Conservation (phyloP, 2,329 filamentous ascomycete genomes). For the Fusarium musae region DNA sequence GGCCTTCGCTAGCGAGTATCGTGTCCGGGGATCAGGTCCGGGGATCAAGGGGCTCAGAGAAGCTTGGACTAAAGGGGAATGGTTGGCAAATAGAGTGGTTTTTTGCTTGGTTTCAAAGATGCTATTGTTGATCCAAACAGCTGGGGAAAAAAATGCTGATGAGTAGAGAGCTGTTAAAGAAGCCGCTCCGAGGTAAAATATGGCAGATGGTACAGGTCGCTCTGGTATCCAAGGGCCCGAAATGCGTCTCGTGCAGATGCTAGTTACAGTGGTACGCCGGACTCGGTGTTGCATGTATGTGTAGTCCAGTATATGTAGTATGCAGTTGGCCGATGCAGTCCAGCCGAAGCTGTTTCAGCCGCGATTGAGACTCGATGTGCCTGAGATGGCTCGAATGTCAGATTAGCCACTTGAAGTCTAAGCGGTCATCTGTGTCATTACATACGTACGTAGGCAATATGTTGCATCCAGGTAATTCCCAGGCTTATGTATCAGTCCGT, state of each 20-base stretch:
- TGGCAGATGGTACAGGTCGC: not conserved
- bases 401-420: conserved; percentile 5
- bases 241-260: not conserved
- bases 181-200: too few relatives aligned
- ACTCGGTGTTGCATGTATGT: not conserved
- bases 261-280: not conserved
- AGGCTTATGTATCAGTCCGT: not conserved
- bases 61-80: conserved; percentile 41
- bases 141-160: not conserved
- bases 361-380: conserved; percentile 18
- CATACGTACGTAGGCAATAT: not conserved
- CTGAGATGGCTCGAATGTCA: conserved; percentile 1
- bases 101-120: conserved; percentile 17
- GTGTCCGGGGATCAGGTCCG: conserved; percentile 31
- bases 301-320: not conserved
- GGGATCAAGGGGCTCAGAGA: conserved; percentile 40
- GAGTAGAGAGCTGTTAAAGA: not conserved
- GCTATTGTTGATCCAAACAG: conserved; percentile 17
- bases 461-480: not conserved
- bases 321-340: conserved; percentile 7
- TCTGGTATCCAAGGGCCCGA: not conserved
- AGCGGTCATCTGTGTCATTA: not conserved
- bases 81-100: conserved; percentile 23
- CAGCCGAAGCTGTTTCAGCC: conserved; percentile 22
- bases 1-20: conserved; percentile 29